Evolutionary conservation across 441 rosid species (phyloP).

Genomic region (Arabidopsis hybrid): DNA sequence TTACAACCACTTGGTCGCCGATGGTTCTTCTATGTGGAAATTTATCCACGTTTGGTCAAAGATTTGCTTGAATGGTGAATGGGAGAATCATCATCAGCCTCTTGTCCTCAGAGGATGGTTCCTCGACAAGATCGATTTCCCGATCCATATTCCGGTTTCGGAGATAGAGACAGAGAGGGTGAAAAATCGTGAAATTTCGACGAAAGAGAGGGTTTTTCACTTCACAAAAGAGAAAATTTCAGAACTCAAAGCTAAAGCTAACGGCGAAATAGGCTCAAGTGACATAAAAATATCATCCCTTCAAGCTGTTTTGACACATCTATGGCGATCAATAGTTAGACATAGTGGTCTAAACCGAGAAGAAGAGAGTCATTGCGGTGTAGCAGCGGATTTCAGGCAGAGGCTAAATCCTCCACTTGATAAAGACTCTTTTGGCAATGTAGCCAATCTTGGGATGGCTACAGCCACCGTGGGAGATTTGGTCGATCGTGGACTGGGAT

Average conservation of each 20-base stretch:
- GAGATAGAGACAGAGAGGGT: neutral
- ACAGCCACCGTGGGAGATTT: slow-evolving; percentile 42
- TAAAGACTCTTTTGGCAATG: slow-evolving; percentile 35
- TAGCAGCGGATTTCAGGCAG: slow-evolving; percentile 28
- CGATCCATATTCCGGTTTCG: slow-evolving; percentile 20
- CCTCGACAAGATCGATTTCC: slow-evolving; percentile 11
- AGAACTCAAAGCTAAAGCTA: slow-evolving; percentile 49
- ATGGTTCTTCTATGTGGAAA: slow-evolving; percentile 49
- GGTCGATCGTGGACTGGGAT: slow-evolving; percentile 30
- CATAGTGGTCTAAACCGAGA: slow-evolving; percentile 12
- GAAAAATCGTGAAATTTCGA: neutral
- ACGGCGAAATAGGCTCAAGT: slow-evolving; percentile 24
- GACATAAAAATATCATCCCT: slow-evolving; percentile 45
- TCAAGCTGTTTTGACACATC: slow-evolving; percentile 49
- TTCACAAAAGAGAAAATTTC: slow-evolving; percentile 41
- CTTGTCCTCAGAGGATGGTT: slow-evolving; percentile 17
- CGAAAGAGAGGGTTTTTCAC: slow-evolving; percentile 36
- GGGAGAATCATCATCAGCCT: neutral
- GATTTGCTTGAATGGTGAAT: slow-evolving; percentile 26
- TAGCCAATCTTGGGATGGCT: neutral
- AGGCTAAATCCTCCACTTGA: slow-evolving; percentile 39
- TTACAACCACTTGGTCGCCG: slow-evolving; percentile 41
- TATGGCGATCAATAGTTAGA: slow-evolving; percentile 46
- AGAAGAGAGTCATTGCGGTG: neutral
- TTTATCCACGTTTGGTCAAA: slow-evolving; percentile 51